A percentile compares a stretch with the other conserved stretches of the same genome.
These are phyloP conservation scores for Mucor piriformis DNA, from an alignment of 371 early-diverging fungal genomes.

Conservation along the genomic window DNA sequence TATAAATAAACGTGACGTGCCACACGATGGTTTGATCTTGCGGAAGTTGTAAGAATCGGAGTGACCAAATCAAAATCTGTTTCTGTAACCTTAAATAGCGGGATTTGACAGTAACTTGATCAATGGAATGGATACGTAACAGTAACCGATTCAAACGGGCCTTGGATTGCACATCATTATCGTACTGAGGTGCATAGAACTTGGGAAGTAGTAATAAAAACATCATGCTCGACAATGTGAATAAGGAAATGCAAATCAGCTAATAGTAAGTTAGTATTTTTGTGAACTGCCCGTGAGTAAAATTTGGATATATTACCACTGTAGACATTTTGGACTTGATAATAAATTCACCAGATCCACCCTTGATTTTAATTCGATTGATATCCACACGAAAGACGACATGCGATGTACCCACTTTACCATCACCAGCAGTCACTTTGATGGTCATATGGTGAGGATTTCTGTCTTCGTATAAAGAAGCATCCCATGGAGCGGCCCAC, in stretches of 20 bases:
- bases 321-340: constrained; percentile 63
- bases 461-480: constrained; percentile 63
- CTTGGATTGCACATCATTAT: constrained; percentile 12
- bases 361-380: constrained; percentile 58
- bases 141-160: constrained; percentile 15
- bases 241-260: constrained; percentile 29
- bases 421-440: constrained; percentile 55
- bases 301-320: constrained; percentile 35
- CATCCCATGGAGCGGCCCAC: constrained; percentile 76
- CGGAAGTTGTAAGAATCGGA: constrained; percentile 32
- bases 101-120: constrained; percentile 13
- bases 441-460: constrained; percentile 63
- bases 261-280: constrained; percentile 1
- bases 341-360: constrained; percentile 76
- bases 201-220: constrained; percentile 34
- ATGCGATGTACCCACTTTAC: constrained; percentile 41
- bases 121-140: constrained; percentile 35
- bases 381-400: constrained; percentile 69
- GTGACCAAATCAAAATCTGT: constrained; percentile 35
- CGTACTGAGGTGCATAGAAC: constrained; percentile 19
- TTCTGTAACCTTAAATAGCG: constrained; percentile 20
- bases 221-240: constrained; percentile 21
- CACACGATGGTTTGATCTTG: constrained; percentile 40
- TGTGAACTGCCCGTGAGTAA: background rate
- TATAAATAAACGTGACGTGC: constrained; percentile 46